Percentiles rank a stretch among this genome's conserved stretches.
phyloP scores from a whole-genome alignment of 768 basidiomycete species.

The Artomyces pyxidatus region DNA sequence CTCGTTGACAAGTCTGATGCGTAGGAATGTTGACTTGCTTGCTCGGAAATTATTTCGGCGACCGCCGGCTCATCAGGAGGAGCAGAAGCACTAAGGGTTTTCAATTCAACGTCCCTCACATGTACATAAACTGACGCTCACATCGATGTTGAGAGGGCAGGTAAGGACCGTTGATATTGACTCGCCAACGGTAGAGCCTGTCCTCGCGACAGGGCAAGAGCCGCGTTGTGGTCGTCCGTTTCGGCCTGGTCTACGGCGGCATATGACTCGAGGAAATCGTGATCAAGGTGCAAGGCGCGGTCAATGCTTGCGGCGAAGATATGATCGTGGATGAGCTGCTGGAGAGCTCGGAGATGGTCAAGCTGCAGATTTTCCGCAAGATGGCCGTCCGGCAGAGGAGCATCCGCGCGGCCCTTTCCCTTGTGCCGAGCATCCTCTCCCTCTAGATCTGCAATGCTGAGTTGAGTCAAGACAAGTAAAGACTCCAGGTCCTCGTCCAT shows the following conservation, averaged over 20 bases:
- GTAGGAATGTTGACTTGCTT: too few relatives aligned
- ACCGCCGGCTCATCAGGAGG: too few relatives aligned
- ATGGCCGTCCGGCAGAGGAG: constrained; percentile 34
- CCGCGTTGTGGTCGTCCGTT: constrained; percentile 27
- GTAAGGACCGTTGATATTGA: background rate
- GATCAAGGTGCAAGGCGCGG: background rate
- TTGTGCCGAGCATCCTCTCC: constrained; percentile 28
- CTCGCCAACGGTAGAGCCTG: constrained; percentile 4
- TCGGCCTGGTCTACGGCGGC: constrained; percentile 16
- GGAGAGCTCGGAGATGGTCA: constrained; percentile 11
- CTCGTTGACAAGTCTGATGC: too few relatives aligned
- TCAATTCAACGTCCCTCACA: too few relatives aligned
- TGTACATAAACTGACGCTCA: too few relatives aligned
- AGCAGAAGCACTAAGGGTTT: too few relatives aligned
- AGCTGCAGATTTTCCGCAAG: constrained; percentile 36
- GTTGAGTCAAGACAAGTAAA: constrained; percentile 17
- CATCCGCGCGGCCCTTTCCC: constrained; percentile 28
- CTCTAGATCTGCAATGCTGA: constrained; percentile 35
- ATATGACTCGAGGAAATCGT: constrained; percentile 17
- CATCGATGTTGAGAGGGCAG: constrained; percentile 16
- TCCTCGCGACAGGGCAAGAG: constrained; percentile 36
- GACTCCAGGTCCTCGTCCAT: background rate
- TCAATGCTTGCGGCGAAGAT: background rate
- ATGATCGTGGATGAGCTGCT: background rate
- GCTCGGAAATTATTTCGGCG: too few relatives aligned